Evolutionary conservation across 2,329 filamentous ascomycete genomes (phyloP), one percentile per base, ranked within the genome.

Genomic region (Aspergillus fumigatiaffinis): DNA sequence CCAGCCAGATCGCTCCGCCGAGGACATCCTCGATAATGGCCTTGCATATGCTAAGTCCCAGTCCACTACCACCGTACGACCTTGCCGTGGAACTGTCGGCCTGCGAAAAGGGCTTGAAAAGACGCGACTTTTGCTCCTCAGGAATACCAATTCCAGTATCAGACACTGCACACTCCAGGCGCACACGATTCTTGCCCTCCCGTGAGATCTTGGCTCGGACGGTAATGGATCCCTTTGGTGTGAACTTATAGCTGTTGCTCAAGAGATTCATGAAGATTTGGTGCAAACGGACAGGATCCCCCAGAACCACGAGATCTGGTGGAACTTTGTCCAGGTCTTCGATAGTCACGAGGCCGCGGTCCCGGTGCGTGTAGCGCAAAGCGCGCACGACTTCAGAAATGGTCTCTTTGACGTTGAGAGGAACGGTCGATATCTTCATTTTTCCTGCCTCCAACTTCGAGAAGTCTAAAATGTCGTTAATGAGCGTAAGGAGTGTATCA

Each of bases 111-210:
- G 92, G 92, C 65, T 91, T 85, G 82, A 97, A 97, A 1, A 97
- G 82, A 60, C 94, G 94, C 59, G 88, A 86, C 51, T 93, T 82
- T 70, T 93, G 87, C 57, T 79, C 77, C 21, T 88, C 84, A 0
- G 90, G 88, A 56, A 97, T 96, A 20, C 92, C 92, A 60, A 97
- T 96, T 29, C 92, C 92, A 0, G 92, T 96, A 70, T 97, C 92
- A 52, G 87, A 82, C 32, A 97, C 91, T 74, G 90, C 93, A 71
- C 93, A 94, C 2, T 88, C 92, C 55, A 96, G 80, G 26, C 86
- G 87, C 6, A 91, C 87, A 57, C 82, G 83, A 42, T 90, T 85
- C 14, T 83, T 80, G 9, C 86, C 87, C 69, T 96, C 90, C 7
- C 80, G 79, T 49, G 91, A 87, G 21, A 92, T 83, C 25, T 83